Percentiles rank a stretch among this genome's conserved stretches.
phyloP scores from a whole-genome alignment of 2,329 filamentous ascomycete genomes.

The Ilyonectria robusta region DNA sequence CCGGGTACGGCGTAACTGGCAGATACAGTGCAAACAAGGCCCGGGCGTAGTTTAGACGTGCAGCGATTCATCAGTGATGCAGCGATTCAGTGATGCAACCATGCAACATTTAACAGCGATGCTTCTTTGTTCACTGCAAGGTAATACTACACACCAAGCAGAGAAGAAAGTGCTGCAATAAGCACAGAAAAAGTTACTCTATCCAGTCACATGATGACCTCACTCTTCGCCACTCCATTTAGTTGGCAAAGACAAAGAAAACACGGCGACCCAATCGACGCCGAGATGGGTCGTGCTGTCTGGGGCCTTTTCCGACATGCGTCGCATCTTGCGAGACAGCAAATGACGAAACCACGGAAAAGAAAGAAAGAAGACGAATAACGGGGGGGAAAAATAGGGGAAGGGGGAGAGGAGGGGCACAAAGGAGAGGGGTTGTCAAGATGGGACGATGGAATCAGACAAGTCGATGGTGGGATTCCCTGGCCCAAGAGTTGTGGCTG shows the following conservation, averaged over 20 bases:
- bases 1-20: too few species aligned
- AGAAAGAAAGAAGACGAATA: constrained; percentile 3
- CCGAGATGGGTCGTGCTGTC: background rate
- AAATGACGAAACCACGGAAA: constrained; percentile 4
- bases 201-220: constrained; percentile 2
- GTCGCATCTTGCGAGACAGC: background rate
- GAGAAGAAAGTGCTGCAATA: background rate
- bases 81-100: background rate
- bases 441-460: constrained; percentile 29
- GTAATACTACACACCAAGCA: background rate
- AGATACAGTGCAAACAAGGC: background rate
- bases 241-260: background rate
- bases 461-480: constrained; percentile 13
- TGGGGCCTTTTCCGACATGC: background rate
- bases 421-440: constrained; percentile 16
- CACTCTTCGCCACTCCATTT: background rate
- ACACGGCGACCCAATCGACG: background rate
- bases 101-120: background rate
- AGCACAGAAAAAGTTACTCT: background rate
- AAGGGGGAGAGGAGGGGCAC: constrained; percentile 20
- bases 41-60: background rate
- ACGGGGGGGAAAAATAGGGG: too few species aligned
- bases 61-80: background rate
- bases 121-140: background rate
- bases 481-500: background rate